Base-by-base conservation (phyloP, 2,329 filamentous ascomycete genomes). In the Emmonsiellopsis sp. region DNA sequence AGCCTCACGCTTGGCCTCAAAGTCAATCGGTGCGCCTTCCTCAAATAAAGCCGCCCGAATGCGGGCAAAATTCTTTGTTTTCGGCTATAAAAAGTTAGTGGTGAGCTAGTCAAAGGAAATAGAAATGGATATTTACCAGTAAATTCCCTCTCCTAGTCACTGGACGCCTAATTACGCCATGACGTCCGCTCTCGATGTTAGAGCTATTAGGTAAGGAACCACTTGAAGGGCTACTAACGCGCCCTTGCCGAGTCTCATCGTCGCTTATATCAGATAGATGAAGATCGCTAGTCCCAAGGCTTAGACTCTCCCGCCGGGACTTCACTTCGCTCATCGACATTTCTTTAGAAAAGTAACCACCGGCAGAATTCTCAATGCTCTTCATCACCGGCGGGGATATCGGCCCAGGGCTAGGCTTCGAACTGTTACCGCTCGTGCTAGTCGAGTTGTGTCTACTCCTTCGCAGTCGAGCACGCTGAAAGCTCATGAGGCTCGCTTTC, bases 11-110 rank as follows among this genome's bases (percentile, higher is more conserved):
- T 87, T 85, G 54, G 89, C 84, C 68, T 98, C 93, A 42, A 86
- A 86, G 62, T 98, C 93, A 8, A 95, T 77, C 0, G 93, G 93
- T 0, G 90, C 83, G 13, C 82, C 81, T 72, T 98, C 93, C 71
- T 98, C 93, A 54, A 88, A 78, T 0, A 98, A 78, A 3, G 90
- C 90, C 7, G 92, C 93, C 56, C 88, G 84, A 60, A 98, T 95
- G 9, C 93, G 85, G 5, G 91, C 90, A 68, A 98, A 98, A 0
- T 86, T 90, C 72, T 95, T 95, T 0, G 92, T 93, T 76, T 97
- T 98, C 10, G 94, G 93, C 88, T 94, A 58, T 45, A 61, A 42
- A n/a, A 6, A 11, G 39, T 51, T 43, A 51, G 49, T 34, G 2
- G 14, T 51, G 37, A 46, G 9, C 9, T 47, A 51, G 27, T 10